Percentiles rank a stretch among this genome's conserved stretches.
These are phyloP conservation scores for Boletus pseudo-olivaceus DNA, from an alignment of 768 basidiomycete genomes.

Conservation along the genomic window DNA sequence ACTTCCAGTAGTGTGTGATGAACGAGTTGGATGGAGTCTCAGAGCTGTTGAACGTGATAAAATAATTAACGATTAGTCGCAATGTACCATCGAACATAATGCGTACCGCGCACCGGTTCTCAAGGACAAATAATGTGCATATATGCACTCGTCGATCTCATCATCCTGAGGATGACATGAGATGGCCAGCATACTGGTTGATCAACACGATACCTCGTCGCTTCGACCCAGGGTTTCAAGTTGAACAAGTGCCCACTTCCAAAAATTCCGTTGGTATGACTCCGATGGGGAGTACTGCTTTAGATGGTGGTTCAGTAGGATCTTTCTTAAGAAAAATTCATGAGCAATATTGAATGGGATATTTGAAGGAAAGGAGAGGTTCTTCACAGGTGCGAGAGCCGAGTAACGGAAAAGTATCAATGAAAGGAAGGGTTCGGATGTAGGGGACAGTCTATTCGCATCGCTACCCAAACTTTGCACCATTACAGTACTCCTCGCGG, in stretches of 20 bases:
- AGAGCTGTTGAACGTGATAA: constrained; percentile 14
- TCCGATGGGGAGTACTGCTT: constrained; percentile 56
- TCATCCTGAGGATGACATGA: constrained; percentile 37
- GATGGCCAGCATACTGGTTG: not conserved
- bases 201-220: constrained; percentile 44
- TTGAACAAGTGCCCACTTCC: constrained; percentile 64
- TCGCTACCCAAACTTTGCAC: not conserved
- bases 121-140: constrained; percentile 56
- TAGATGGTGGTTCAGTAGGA: constrained; percentile 55
- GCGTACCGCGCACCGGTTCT: constrained; percentile 32
- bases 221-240: constrained; percentile 44
- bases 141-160: constrained; percentile 65
- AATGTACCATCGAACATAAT: not conserved
- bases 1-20: constrained; percentile 62
- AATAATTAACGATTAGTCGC: not conserved
- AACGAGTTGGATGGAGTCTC: constrained; percentile 45
- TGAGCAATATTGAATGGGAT: constrained; percentile 43
- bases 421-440: constrained; percentile 30
- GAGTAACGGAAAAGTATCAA: constrained; percentile 50
- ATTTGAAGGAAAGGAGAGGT: constrained; percentile 39
- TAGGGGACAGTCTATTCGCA: not conserved
- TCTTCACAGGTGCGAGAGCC: constrained; percentile 44
- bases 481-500: not conserved
- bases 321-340: constrained; percentile 47
- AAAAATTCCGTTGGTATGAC: constrained; percentile 62